phyloP scores from a whole-genome alignment of 192 early-diverging fungal species.

The Backusella parvicylindrica region DNA sequence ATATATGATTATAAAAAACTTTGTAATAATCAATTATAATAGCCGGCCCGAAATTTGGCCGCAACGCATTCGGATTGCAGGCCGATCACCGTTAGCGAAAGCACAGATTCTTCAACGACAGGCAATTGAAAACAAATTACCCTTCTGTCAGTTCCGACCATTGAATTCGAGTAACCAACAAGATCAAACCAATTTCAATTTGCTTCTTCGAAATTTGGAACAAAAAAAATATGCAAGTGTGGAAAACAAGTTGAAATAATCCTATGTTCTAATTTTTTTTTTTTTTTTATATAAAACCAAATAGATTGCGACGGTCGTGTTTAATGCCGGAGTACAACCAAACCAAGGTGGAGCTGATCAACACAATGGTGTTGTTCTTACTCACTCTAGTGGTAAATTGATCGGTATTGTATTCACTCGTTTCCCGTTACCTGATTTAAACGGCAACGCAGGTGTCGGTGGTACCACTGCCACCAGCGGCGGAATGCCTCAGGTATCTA shows the following conservation, averaged over 20 bases:
- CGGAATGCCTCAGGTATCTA: neutral
- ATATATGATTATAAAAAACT: too few species aligned
- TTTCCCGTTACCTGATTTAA: conserved; percentile 30
- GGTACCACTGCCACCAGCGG: neutral
- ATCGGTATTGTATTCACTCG: conserved; percentile 35
- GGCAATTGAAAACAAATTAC: conserved; percentile 31
- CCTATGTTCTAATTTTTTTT: too few species aligned
- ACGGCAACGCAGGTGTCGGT: neutral
- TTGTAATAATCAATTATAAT: neutral
- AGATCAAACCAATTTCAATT: conserved; percentile 26
- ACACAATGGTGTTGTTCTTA: conserved; percentile 31
- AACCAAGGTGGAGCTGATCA: neutral
- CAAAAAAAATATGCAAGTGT: conserved; percentile 33
- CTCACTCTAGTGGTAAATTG: conserved; percentile 29
- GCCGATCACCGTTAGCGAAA: conserved; percentile 26
- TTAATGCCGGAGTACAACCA: conserved; percentile 21
- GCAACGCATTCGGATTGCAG: conserved; percentile 30
- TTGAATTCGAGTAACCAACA: conserved; percentile 20
- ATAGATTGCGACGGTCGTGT: conserved; percentile 36
- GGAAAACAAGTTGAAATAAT: too few species aligned
- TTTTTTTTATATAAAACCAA: too few species aligned
- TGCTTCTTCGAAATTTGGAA: conserved; percentile 32
- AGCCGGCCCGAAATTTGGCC: conserved; percentile 39
- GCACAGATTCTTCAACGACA: conserved; percentile 20
- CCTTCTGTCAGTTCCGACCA: conserved; percentile 36